A percentile compares a stretch with the other conserved stretches of the same genome.
phyloP scores from a whole-genome alignment of 306 rosid species.

The Dalbergia cultrata region DNA sequence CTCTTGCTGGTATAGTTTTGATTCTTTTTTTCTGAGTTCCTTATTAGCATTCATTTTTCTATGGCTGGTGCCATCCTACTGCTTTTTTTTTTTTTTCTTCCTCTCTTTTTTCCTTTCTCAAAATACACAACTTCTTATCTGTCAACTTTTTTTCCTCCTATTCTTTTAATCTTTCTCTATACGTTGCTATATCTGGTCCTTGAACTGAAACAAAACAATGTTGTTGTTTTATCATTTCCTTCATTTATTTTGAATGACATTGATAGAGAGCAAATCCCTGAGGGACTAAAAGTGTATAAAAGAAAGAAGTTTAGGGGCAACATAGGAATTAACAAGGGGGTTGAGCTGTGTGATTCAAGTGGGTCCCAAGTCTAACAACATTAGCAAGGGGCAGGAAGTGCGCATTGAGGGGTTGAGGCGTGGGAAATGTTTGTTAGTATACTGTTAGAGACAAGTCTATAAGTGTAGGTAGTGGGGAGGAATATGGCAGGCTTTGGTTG shows the following conservation, averaged over 20 bases:
- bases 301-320: no score
- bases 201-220: neutral
- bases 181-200: conserved; percentile 11
- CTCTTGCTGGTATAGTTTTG: conserved; percentile 71
- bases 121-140: neutral
- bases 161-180: neutral
- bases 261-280: no score
- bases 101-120: conserved; percentile 1
- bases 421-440: no score
- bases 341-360: no score
- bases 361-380: no score
- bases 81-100: neutral
- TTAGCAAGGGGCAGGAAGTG: no score
- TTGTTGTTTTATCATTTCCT: neutral
- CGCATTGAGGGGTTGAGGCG: no score
- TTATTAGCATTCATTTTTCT: neutral
- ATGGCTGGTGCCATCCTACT: neutral
- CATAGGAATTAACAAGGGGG: no score
- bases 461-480: no score
- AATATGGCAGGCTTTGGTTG: no score
- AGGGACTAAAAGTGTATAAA: no score
- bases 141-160: neutral
- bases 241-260: neutral
- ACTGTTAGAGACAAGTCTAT: no score
- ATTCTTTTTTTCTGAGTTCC: conserved; percentile 34